These are phyloP conservation scores for Lachnellula arida DNA, from an alignment of 2,329 filamentous ascomycete species.

Conservation along the genomic window DNA sequence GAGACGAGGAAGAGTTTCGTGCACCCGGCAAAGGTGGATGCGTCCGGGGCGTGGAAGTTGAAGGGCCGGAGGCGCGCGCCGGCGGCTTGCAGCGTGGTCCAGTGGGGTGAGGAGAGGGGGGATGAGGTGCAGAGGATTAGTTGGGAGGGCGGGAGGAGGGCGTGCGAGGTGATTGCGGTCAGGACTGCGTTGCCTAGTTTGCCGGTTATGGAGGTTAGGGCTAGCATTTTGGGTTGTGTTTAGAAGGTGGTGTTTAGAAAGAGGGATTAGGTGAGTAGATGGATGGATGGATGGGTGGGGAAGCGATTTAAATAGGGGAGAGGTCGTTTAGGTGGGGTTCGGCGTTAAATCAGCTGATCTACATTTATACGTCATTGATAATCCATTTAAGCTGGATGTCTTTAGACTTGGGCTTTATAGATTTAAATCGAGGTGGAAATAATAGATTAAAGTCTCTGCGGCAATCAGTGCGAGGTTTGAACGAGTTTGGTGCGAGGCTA, in stretches of 20 bases:
- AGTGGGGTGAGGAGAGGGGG: slow-evolving; percentile 32
- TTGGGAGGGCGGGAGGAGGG: slow-evolving; percentile 11
- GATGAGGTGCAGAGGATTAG: slow-evolving; percentile 21
- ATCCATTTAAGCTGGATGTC: not conserved
- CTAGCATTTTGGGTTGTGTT: slow-evolving; percentile 11
- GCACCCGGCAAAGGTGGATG: slow-evolving; percentile 10
- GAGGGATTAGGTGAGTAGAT: not conserved
- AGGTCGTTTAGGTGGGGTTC: too few relatives aligned
- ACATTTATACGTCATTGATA: too few relatives aligned
- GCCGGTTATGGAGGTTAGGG: slow-evolving; percentile 18
- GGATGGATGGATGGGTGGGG: not conserved
- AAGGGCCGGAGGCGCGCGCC: slow-evolving; percentile 17
- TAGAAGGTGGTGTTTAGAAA: not conserved
- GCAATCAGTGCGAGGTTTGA: not conserved
- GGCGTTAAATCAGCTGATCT: too few relatives aligned
- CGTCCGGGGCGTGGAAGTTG: slow-evolving; percentile 12
- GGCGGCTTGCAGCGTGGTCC: slow-evolving; percentile 26
- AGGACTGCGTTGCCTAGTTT: slow-evolving; percentile 20
- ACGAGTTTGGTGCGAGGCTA: not conserved
- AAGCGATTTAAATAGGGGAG: not conserved
- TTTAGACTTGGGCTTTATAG: not conserved
- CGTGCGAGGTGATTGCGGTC: slow-evolving; percentile 13
- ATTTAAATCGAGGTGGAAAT: not conserved
- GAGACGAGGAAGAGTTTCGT: slow-evolving; percentile 34
- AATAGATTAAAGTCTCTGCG: not conserved